Conservation (phyloP, 495 filamentous ascomycete genomes). For the Neurospora tetraspora region DNA sequence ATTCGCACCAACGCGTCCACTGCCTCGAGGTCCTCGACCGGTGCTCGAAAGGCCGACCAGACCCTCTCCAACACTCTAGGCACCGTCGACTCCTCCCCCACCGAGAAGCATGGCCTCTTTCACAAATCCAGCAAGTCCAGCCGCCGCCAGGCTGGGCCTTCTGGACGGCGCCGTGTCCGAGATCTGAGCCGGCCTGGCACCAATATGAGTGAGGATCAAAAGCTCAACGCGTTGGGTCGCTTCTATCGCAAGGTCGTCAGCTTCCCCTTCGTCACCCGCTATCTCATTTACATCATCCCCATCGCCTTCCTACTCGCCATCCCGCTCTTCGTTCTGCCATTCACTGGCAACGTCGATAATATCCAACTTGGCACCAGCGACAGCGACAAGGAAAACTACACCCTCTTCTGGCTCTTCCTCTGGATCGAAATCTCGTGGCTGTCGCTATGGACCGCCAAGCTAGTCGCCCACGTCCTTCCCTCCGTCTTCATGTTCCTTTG, state of each 20-base stretch:
- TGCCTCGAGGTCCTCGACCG: slow-evolving; percentile 30
- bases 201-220: slow-evolving; percentile 42
- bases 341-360: slow-evolving; percentile 26
- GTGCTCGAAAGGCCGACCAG: slow-evolving; percentile 36
- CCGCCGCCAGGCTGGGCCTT: slow-evolving; percentile 13
- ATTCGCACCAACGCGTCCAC: slow-evolving; percentile 41
- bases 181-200: slow-evolving; percentile 45
- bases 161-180: slow-evolving; percentile 46
- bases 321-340: slow-evolving; percentile 67
- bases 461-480: slow-evolving; percentile 71
- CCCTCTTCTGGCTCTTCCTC: slow-evolving; percentile 66
- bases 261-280: slow-evolving; percentile 79
- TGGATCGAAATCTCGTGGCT: slow-evolving; percentile 94
- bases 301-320: slow-evolving; percentile 64
- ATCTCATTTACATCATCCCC: slow-evolving; percentile 80
- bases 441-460: slow-evolving; percentile 76
- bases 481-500: slow-evolving; percentile 74
- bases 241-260: slow-evolving; percentile 77
- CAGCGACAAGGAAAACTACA: slow-evolving; percentile 35
- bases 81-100: slow-evolving; percentile 8
- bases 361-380: slow-evolving; percentile 26
- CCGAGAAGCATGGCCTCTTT: slow-evolving; percentile 40
- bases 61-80: slow-evolving; percentile 21
- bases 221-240: slow-evolving; percentile 72
- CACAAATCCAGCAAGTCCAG: slow-evolving; percentile 16